Evolutionary conservation across 257 asterid genomes (phyloP), one percentile per base, ranked within the genome.

Genomic region (Plantago ovata): DNA sequence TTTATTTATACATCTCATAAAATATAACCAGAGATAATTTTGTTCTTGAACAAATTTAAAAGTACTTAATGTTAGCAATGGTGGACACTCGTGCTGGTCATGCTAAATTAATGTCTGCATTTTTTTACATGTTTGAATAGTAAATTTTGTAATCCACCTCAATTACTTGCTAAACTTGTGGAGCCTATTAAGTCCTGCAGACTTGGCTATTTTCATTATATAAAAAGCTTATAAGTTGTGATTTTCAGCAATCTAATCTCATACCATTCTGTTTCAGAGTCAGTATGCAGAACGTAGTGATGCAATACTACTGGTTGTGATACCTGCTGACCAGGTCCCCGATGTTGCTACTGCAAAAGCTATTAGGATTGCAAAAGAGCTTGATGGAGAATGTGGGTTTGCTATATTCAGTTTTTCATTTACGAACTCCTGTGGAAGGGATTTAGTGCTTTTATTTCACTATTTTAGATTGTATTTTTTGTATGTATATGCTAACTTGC

Each of bases 341-440:
- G 94, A 85, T 67, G 84, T 85, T 49, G 79, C 87, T 54, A 68
- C 94, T 39, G 72, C 76, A 49, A 82, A 85, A 80, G 90, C 90
- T 60, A 53, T 85, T 54, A 73, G 90, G 68, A 76, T 82, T 62
- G 94, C 90, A 2, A 85, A 82, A 64, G 94, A 85, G 60, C 79
- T 71, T 73, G 94, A 85, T 69, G 78, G 84, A 73, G 90, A 85
- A 75, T 72, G 94, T 85, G 62, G 43, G 90, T 75, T 24, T 59
- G 65, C 62, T 7, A 44, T 42, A 64, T 38, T 14, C 28, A 52
- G 36, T 59, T 58, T 28, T 39, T 44, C 40, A 24, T 63, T 58
- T 21, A 12, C 28, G 52, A 24, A 12, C 38, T 20, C 47, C 38
- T 22, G 6, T 32, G 14, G 38, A 44, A 49, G 38, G 18, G 15